phyloP scores from a whole-genome alignment of 441 rosid species.

The Erodium texanum region DNA sequence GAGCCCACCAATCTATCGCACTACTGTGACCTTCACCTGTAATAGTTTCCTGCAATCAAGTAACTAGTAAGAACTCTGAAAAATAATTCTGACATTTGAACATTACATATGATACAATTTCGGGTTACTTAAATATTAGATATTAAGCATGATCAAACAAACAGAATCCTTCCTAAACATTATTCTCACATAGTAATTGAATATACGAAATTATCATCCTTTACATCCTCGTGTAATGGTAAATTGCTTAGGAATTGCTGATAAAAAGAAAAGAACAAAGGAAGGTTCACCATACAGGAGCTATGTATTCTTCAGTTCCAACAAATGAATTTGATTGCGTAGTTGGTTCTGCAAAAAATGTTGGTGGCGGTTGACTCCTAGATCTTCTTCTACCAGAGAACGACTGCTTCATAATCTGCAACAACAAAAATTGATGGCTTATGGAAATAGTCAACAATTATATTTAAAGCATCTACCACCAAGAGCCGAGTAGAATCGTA shows the following conservation, averaged over 20 bases:
- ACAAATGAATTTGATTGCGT: conserved; percentile 84
- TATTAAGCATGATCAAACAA: not conserved
- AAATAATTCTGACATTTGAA: not conserved
- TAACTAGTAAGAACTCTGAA: not conserved
- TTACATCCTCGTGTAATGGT: too few relatives aligned
- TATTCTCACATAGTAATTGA: not conserved
- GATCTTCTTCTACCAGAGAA: conserved; percentile 55
- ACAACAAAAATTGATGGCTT: not conserved
- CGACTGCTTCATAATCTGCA: conserved; percentile 58
- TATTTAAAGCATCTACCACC: not conserved
- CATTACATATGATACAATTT: not conserved
- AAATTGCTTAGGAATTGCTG: too few relatives aligned
- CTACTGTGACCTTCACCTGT: conserved; percentile 87
- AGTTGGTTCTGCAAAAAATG: conserved; percentile 76
- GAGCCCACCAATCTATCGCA: conserved; percentile 94
- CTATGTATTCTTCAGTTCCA: conserved; percentile 97
- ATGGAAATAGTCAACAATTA: not conserved
- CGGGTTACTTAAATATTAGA: not conserved
- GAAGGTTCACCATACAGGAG: conserved; percentile 50
- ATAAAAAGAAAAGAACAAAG: not conserved
- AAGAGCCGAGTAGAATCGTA: not conserved
- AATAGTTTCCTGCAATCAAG: conserved; percentile 67
- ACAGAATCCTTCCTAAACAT: not conserved
- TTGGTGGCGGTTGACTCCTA: conserved; percentile 60
- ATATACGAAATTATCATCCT: not conserved